A percentile compares a stretch with the other conserved stretches of the same genome.
These are phyloP conservation scores for Solanum bukasovii DNA, from an alignment of 257 asterid genomes.

Conservation along the genomic window DNA sequence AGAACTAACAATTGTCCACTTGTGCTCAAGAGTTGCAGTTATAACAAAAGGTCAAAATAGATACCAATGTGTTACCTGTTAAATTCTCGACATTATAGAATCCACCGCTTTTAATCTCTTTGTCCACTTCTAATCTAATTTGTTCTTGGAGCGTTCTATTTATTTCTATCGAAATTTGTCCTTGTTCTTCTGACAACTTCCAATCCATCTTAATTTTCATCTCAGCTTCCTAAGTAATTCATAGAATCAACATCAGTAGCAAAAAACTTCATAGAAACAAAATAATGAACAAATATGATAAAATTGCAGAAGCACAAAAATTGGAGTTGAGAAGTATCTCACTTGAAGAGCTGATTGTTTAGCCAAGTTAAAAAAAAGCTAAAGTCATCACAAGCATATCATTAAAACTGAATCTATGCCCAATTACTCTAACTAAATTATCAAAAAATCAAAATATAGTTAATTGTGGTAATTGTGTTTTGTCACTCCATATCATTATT, in stretches of 20 bases:
- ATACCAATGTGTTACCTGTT: background rate
- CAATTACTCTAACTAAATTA: no score
- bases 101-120: background rate
- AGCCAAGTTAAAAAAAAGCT: no score
- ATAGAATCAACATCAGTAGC: background rate
- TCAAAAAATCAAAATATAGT: background rate
- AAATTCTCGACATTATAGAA: background rate
- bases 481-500: background rate
- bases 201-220: background rate
- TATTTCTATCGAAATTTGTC: no score
- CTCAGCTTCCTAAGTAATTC: background rate
- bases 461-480: background rate
- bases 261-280: no score
- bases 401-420: background rate
- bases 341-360: background rate
- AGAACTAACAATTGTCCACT: no score
- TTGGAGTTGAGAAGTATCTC: background rate
- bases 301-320: background rate
- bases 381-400: no score
- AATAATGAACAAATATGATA: no score
- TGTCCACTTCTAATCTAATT: background rate
- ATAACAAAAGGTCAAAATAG: background rate
- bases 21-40: background rate
- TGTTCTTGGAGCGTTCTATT: background rate
- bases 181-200: background rate